Evolutionary conservation across 2,329 filamentous ascomycete genomes (phyloP).

Genomic region (Aspergillus fumigatus): DNA sequence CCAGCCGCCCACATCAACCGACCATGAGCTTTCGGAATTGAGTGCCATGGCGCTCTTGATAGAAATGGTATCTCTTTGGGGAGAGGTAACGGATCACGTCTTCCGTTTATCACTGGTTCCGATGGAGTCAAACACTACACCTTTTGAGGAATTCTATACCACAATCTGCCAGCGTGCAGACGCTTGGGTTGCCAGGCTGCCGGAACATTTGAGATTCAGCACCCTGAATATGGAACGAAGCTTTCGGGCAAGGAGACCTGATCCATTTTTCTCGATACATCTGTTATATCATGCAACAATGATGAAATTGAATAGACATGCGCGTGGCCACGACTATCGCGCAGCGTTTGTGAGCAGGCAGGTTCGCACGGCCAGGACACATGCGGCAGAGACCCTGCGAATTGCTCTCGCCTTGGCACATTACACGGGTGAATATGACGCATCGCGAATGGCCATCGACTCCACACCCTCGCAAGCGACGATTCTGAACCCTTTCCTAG

Average conservation of each 20-base stretch:
- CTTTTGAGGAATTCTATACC: constrained; percentile 51
- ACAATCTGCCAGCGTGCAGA: constrained; percentile 50
- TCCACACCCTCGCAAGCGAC: constrained; percentile 25
- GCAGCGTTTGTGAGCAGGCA: constrained; percentile 42
- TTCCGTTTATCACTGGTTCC: constrained; percentile 49
- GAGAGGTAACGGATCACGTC: constrained; percentile 57
- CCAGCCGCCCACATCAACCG: constrained; percentile 29
- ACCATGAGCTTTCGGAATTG: constrained; percentile 36
- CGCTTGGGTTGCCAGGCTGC: constrained; percentile 57
- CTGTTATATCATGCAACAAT: constrained; percentile 61
- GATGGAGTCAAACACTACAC: constrained; percentile 38
- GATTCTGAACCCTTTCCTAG: constrained; percentile 58
- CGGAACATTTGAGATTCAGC: constrained; percentile 52
- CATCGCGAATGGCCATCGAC: constrained; percentile 18
- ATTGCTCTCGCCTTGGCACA: constrained; percentile 31
- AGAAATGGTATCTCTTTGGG: constrained; percentile 62
- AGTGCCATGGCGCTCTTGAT: constrained; percentile 59
- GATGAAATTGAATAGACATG: constrained; percentile 62
- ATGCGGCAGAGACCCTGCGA: constrained; percentile 51
- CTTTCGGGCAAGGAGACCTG: constrained; percentile 50
- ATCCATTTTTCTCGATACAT: constrained; percentile 61
- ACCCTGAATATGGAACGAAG: constrained; percentile 55
- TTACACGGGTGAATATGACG: constrained; percentile 19
- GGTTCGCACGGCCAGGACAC: constrained; percentile 47
- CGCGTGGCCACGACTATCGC: constrained; percentile 42